Evolutionary conservation across 352 stramenopile genomes (phyloP).

Genomic region (Phytophthora pseudosyringae): DNA sequence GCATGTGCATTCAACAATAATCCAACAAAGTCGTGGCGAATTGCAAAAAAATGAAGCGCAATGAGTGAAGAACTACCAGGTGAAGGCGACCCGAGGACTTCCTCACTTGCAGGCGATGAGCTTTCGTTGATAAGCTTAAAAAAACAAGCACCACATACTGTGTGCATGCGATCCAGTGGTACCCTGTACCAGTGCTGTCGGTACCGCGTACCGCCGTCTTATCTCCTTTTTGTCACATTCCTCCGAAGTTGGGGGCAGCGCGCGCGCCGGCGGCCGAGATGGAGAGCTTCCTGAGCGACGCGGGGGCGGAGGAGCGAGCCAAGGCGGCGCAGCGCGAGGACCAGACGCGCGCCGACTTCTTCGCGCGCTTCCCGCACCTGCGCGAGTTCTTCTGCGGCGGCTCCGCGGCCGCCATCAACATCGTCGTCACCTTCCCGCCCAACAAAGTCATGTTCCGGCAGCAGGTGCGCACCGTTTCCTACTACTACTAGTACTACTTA

Average conservation of each 20-base stretch:
- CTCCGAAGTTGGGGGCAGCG: slow-evolving; percentile 2
- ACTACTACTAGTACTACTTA: neutral
- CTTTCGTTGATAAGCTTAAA: too few species aligned
- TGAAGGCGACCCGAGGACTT: too few species aligned
- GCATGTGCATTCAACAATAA: too few species aligned
- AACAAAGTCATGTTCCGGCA: slow-evolving; percentile 94
- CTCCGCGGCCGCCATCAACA: slow-evolving; percentile 86
- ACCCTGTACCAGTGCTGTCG: neutral
- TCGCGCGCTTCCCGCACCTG: slow-evolving; percentile 65
- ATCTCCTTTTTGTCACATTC: slow-evolving; percentile 6
- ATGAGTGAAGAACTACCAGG: too few species aligned
- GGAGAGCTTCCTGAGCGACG: slow-evolving; percentile 38
- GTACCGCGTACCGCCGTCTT: neutral
- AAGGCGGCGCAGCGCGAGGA: neutral
- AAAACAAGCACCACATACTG: too few species aligned
- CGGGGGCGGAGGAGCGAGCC: slow-evolving; percentile 14
- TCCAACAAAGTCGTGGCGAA: too few species aligned
- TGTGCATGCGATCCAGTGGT: neutral
- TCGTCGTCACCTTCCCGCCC: slow-evolving; percentile 85
- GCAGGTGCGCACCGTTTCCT: slow-evolving; percentile 50
- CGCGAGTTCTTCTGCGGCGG: slow-evolving; percentile 86
- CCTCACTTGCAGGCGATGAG: too few species aligned
- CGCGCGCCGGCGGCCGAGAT: slow-evolving; percentile 12
- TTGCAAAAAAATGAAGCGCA: too few species aligned
- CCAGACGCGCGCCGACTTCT: slow-evolving; percentile 37